Conservation (phyloP, 768 basidiomycete species). For the Xanthoconium stramineum region DNA sequence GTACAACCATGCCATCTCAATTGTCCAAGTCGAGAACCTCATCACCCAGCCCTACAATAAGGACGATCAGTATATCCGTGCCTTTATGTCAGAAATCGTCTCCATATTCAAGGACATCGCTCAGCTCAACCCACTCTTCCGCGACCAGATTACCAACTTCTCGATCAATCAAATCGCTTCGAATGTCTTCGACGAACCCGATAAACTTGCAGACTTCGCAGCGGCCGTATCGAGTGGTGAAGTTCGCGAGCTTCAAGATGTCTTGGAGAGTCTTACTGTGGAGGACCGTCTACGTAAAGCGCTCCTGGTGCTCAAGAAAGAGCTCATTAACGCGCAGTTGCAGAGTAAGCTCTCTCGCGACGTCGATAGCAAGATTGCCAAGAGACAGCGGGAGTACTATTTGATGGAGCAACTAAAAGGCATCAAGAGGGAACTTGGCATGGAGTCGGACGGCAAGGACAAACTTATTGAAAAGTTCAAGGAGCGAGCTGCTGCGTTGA, state of each 20-base stretch:
- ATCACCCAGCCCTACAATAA: constrained; percentile 80
- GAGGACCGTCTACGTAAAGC: constrained; percentile 90
- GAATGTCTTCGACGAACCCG: constrained; percentile 96
- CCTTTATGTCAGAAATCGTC: constrained; percentile 95
- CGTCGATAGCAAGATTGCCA: constrained; percentile 92
- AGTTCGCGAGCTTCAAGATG: constrained; percentile 87
- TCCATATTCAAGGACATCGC: constrained; percentile 99
- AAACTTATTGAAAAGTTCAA: constrained; percentile 90
- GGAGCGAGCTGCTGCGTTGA: constrained; percentile 73
- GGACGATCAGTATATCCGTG: constrained; percentile 92
- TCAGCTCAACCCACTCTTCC: constrained; percentile 94
- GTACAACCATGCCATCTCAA: constrained; percentile 76
- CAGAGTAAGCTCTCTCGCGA: constrained; percentile 91
- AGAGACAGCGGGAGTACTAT: constrained; percentile 92
- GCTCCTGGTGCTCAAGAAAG: constrained; percentile 92
- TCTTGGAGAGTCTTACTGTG: constrained; percentile 81
- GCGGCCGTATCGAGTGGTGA: constrained; percentile 96
- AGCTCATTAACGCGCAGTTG: constrained; percentile 93
- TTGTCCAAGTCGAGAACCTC: constrained; percentile 87
- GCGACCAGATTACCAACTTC: constrained; percentile 97
- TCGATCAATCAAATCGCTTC: constrained; percentile 88
- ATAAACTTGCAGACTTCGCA: constrained; percentile 95
- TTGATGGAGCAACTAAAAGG: constrained; percentile 96
- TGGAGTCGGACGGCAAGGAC: constrained; percentile 95
- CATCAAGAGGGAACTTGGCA: constrained; percentile 94